Base-by-base conservation (phyloP, 208 protist species). In the Zelonia costaricensis region DNA sequence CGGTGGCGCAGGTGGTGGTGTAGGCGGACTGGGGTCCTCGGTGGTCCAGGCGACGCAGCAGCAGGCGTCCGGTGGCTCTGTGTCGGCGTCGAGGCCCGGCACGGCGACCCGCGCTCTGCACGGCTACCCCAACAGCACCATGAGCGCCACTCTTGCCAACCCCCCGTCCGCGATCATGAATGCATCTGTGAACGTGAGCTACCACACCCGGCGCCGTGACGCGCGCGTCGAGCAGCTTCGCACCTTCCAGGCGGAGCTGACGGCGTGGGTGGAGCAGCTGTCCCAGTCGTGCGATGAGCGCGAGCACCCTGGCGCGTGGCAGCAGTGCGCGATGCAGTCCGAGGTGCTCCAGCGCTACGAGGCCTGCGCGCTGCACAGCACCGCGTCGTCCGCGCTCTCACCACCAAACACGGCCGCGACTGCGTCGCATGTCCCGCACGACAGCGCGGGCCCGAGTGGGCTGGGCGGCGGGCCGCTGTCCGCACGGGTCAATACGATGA, bases 271-370 rank as follows among this genome's bases (percentile, higher is more conserved):
- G 27, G 45, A 57, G 20, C 68, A 72, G 25, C 63, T 87, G 10
- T n/a, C 51, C 22, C 76, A 78, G 43, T 27, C 16, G 13, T 82
- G 75, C 49, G 67, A 78, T 42, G 54, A 51, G 27, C 65, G 56
- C 30, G 63, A 69, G 45, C 48, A 67, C 44, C 54, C 59, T 22
- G 42, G 40, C 10, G 62, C 58, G 35, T 82, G 74, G 68, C 67
- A 80, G 36, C 42, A 62, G 23, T 82, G 80, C 51, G 68, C 62
- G 4, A 40, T 54, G 31, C 80, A 86, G 66, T 47, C 57, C 8
- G 47, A 64, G 42, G 52, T 82, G 30, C 65, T 86, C 25, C 12
- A 74, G 16, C 55, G 63, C 27, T 86, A 74, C 38, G 76, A 83
- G 51, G 25, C 43, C 16, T 63, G 62, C 40, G 53, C 72, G 13